Base-by-base conservation (phyloP, 2,329 filamentous ascomycete genomes). In the Xylaria multiplex region DNA sequence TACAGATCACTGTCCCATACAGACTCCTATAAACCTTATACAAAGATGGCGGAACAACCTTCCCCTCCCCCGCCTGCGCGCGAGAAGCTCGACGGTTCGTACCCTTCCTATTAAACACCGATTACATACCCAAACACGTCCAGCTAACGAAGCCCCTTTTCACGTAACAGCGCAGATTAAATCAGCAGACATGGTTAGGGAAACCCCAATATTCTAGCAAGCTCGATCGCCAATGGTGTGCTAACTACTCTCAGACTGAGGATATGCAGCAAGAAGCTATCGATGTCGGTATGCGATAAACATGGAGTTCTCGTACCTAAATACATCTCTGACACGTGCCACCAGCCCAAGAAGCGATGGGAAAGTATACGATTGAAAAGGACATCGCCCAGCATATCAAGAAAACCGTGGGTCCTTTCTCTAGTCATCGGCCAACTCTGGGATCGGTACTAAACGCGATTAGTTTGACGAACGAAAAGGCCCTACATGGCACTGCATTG, bases 401-500 rank as follows among this genome's bases (percentile, higher is more conserved):
- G 69, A 74, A 75, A 61, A 78, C 76, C 14, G 76, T 78, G 71
- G 76, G 66, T 48, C 27, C 16, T 35, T 49, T 24, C 53, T 52
- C 2, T 22, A 9, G 6, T 2, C 22, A 9, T 4, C n/a, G 5
- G 7, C 11, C 22, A 37, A 32, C 19, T 40, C 7, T 11, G 11
- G 30, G 40, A 22, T 54, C 27, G n/a, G 40, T 54, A 58, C 53
- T 67, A 40, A 64, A 40, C 49, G 40, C 43, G 11, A 63, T 59
- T 75, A 98, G 95, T 98, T 99, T 76, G 96, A 99, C 80, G 92
- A 93, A 76, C 91, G 94, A 78, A 97, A 97, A 84, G 96, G 96
- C 42, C 94, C 95, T 69, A 99, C 96, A 79, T 99, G 95, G 96
- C 96, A 99, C 82, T 99, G 96, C 82, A 97, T 99, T 73, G 96